Conservation (phyloP, 139 green algal genomes). For the Chlorella sp. region DNA sequence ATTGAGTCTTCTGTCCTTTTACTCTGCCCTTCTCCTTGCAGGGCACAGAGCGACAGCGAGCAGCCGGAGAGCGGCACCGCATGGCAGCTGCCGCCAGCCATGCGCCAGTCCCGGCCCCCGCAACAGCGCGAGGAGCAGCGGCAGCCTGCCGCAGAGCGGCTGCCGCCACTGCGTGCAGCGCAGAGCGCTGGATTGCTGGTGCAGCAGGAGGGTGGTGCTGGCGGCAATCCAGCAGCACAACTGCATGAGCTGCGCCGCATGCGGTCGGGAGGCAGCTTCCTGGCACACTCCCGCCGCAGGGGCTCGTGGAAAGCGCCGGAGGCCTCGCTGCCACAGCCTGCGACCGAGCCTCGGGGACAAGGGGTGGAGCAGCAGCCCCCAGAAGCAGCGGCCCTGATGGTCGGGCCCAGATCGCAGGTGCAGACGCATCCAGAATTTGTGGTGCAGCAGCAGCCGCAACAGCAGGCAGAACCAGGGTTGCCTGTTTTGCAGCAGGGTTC, state of each 20-base stretch:
- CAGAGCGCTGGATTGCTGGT: neutral
- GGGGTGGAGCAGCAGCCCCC: neutral
- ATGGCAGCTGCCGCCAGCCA: constrained; percentile 1
- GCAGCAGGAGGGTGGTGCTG: neutral
- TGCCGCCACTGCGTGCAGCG: neutral
- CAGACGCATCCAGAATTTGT: neutral
- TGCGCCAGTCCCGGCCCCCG: neutral
- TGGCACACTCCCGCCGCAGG: neutral
- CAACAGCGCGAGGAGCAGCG: neutral
- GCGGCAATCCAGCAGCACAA: neutral
- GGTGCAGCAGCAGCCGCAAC: neutral
- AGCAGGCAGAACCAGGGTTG: neutral
- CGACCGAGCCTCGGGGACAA: neutral
- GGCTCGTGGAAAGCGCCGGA: neutral
- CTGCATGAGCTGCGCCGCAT: neutral
- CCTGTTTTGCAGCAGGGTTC: neutral
- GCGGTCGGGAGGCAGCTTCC: neutral
- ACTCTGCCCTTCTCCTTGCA: neutral
- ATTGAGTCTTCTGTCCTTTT: neutral
- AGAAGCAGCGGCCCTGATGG: too few relatives aligned
- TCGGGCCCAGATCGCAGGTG: too few relatives aligned
- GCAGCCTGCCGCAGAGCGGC: neutral
- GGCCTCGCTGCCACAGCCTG: neutral
- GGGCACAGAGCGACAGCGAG: constrained; percentile 19
- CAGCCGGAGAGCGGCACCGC: neutral